Evolutionary conservation across 768 basidiomycete species (phyloP).

Genomic region (Trametes cubensis): DNA sequence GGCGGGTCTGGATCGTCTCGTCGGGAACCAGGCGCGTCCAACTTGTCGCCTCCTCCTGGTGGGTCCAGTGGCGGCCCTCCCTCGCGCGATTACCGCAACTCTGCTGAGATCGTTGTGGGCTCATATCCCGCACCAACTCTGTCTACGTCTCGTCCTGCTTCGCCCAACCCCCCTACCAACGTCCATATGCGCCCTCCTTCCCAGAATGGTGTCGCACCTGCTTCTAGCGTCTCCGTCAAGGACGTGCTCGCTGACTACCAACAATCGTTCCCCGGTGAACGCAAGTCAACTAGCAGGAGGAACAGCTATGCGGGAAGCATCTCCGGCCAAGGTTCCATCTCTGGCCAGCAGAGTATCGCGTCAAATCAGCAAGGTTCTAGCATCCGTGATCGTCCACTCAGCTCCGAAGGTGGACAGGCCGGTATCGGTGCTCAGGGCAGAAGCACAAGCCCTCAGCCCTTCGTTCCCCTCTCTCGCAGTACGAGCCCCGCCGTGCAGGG

Average conservation of each 20-base stretch:
- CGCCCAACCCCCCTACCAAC: conserved; percentile 73
- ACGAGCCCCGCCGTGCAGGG: conserved; percentile 48
- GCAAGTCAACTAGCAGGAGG: conserved; percentile 58
- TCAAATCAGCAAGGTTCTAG: conserved; percentile 24
- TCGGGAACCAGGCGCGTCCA: conserved; percentile 18
- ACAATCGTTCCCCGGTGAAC: conserved; percentile 87
- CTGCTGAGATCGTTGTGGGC: conserved; percentile 81
- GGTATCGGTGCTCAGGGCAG: conserved; percentile 80
- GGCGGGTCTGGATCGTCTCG: conserved; percentile 19
- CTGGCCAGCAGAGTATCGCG: conserved; percentile 24
- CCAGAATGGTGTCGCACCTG: conserved; percentile 37
- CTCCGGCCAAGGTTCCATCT: conserved; percentile 35
- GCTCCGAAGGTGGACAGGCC: conserved; percentile 63
- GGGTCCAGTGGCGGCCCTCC: conserved; percentile 27
- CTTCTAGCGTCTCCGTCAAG: conserved; percentile 62
- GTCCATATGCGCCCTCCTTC: conserved; percentile 74
- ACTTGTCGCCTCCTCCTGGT: conserved; percentile 44
- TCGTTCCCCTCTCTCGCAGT: conserved; percentile 45
- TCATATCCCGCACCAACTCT: conserved; percentile 55
- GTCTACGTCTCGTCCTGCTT: conserved; percentile 65
- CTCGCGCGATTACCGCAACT: conserved; percentile 68
- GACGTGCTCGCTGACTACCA: conserved; percentile 78
- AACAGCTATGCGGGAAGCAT: conserved; percentile 45
- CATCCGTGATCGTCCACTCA: conserved; percentile 50
- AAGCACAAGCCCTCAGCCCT: conserved; percentile 64